Conservation (phyloP, 1,139 yeast genomes). For the Debaryomyces udenii region DNA sequence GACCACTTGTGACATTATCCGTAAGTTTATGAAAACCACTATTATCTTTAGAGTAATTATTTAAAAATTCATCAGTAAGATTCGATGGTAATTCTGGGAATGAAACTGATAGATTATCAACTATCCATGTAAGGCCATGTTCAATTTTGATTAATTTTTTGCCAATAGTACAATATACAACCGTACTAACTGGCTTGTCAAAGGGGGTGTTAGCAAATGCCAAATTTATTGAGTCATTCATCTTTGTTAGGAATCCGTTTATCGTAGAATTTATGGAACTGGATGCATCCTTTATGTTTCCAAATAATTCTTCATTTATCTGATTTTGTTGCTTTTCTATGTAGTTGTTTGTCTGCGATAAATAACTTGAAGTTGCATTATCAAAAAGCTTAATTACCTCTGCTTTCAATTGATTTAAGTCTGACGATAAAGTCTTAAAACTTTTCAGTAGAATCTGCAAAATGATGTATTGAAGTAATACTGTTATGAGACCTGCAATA, state of each 20-base stretch:
- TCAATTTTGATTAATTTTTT: slow-evolving; percentile 67
- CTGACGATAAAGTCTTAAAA: slow-evolving; percentile 1
- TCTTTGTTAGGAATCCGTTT: slow-evolving; percentile 33
- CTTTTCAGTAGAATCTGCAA: slow-evolving; percentile 24
- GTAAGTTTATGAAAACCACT: slow-evolving; percentile 3
- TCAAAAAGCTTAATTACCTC: not conserved
- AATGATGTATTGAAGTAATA: slow-evolving; percentile 50
- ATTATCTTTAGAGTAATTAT: slow-evolving; percentile 4
- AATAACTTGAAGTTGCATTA: slow-evolving; percentile 16
- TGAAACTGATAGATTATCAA: slow-evolving; percentile 58
- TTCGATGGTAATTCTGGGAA: slow-evolving; percentile 47
- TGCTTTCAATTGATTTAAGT: slow-evolving; percentile 4
- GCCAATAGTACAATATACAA: slow-evolving; percentile 80
- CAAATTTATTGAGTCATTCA: slow-evolving; percentile 32
- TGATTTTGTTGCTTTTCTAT: slow-evolving; percentile 33
- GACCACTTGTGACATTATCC: slow-evolving; percentile 2
- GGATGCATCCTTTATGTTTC: slow-evolving; percentile 63
- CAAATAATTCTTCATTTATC: slow-evolving; percentile 67
- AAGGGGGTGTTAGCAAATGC: slow-evolving; percentile 73
- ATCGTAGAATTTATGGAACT: slow-evolving; percentile 49
- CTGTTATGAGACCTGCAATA: slow-evolving; percentile 49
- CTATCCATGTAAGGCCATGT: slow-evolving; percentile 77
- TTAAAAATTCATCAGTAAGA: slow-evolving; percentile 10
- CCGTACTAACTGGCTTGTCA: slow-evolving; percentile 59
- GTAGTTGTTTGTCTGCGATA: slow-evolving; percentile 27